Base-by-base conservation (phyloP, 441 rosid genomes). In the Euphorbia neoarborescens region DNA sequence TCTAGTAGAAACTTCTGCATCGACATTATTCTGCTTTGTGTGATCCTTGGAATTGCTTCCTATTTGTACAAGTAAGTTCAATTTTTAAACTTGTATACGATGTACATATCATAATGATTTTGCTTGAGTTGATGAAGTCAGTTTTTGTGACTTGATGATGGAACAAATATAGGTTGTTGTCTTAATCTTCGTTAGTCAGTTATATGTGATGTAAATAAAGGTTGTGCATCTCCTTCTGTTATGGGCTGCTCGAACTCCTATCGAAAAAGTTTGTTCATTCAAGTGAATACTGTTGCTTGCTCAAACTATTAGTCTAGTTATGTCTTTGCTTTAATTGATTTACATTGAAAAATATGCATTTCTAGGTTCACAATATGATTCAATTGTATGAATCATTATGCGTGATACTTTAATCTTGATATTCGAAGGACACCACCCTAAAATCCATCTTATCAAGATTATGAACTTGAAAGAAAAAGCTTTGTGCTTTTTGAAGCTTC, bases 1-100 rank as follows among this genome's bases (percentile, higher is more conserved):
- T 91, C 96, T 63, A 90, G 96, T 78, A 75, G 98, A 70, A 94
- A 94, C 80, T 94, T 94, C 86, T 94, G 96, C 75, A 88, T 94
- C 28, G 98, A 94, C 76, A 90, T 94, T 64, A 70, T 94, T 64
- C 77, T 94, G 78, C 69, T 90, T 78, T 85, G 91, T 50, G 84
- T 91, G 77, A 84, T 91, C 69, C 84, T 94, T 44, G 96, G 96
- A 61, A 86, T 91, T 28, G 95, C 96, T 56, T 92, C 97, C 69
- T 90, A 91, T 73, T 70, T 91, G 42, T 91, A 89, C 94, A 91
- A 94, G 98, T 91, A 88, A 82, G 90, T 61, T 67, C 64, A 63
- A 66, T 38, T 69, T 57, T 25, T 69, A 27, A 62, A 24, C 37
- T 64, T 75, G 19, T 60, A 59, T 19, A 17, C 4, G 4, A 24